These are phyloP conservation scores for Millerago galiae DNA, from an alignment of 805 yeast species.

Conservation along the genomic window DNA sequence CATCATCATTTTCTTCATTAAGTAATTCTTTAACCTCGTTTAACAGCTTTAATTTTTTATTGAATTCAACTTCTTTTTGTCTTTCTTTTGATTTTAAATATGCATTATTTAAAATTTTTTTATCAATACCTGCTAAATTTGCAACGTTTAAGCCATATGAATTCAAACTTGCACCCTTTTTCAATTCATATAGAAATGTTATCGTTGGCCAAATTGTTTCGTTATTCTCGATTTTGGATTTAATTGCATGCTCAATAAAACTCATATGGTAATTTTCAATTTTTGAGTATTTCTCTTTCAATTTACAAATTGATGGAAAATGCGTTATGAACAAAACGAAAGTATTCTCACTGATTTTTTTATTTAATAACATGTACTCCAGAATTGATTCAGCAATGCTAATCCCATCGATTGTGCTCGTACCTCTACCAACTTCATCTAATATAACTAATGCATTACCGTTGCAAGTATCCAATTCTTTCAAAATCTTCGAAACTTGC, in stretches of 20 bases:
- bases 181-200: slow-evolving; percentile 84
- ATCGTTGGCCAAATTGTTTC: slow-evolving; percentile 50
- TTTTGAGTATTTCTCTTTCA: slow-evolving; percentile 50
- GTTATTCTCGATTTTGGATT: slow-evolving; percentile 9
- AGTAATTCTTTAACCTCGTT: neutral
- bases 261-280: slow-evolving; percentile 88
- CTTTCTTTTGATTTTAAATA: slow-evolving; percentile 81
- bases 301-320: slow-evolving; percentile 84
- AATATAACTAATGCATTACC: slow-evolving; percentile 74
- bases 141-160: slow-evolving; percentile 98
- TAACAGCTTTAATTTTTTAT: neutral
- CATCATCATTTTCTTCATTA: neutral
- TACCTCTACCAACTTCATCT: slow-evolving; percentile 87
- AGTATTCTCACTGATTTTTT: slow-evolving; percentile 49
- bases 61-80: slow-evolving; percentile 41
- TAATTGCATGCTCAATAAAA: slow-evolving; percentile 35
- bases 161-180: slow-evolving; percentile 84
- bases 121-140: slow-evolving; percentile 87
- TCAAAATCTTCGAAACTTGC: slow-evolving; percentile 80
- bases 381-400: slow-evolving; percentile 95
- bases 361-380: slow-evolving; percentile 57
- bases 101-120: slow-evolving; percentile 83
- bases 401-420: slow-evolving; percentile 89
- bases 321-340: slow-evolving; percentile 93
- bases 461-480: slow-evolving; percentile 43